Base-by-base conservation (phyloP, 2,329 filamentous ascomycete species). In the Trichoderma gracile region DNA sequence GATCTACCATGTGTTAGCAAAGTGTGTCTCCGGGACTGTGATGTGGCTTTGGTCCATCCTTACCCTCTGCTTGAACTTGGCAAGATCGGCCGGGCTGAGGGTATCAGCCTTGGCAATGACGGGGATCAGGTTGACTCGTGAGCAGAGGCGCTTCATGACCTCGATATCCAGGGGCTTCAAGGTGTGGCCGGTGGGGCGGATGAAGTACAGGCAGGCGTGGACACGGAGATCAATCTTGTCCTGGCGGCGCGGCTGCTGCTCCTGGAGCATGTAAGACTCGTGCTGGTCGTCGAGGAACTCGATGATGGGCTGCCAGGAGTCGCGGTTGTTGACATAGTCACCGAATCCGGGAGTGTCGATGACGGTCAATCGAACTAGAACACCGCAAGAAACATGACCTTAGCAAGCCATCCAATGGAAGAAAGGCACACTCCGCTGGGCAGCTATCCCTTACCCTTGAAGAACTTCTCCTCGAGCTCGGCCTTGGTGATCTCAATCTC, bases 401-500 rank as follows among this genome's bases (percentile, higher is more conserved):
- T 52, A 61, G 57, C 57, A 45, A 15, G 9, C 27, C 38, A 12
- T 43, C 12, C 33, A 0, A 23, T 40, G 33, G 33, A 14, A 38
- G 14, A 55, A 17, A 45, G 15, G 40, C 61, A 61, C 25, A 40
- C 25, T 30, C 27, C 21, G 5, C 45, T 53, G 52, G 65, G 30
- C 52, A 50, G 30, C 47, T 53, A 42, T 23, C 45, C 12, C 75
- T 65, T 83, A 97, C 94, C 94, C 87, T 99, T 99, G 90, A 99
- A 99, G 86, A 99, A 99, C 85, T 99, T 99, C 89, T 99, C 95
- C 83, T 99, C 95, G 69, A 99, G 84, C 84, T 99, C 95, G 66
- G 95, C 95, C 87, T 99, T 99, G 79, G 95, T 99, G 78, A 99
- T 99, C 81, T 99, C 95, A 73, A 99, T 99, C 84, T 99, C 96